Percentiles rank a stretch among this genome's conserved stretches.
These are phyloP conservation scores for Drechslera avenae DNA, from an alignment of 2,329 filamentous ascomycete species.

Conservation along the genomic window DNA sequence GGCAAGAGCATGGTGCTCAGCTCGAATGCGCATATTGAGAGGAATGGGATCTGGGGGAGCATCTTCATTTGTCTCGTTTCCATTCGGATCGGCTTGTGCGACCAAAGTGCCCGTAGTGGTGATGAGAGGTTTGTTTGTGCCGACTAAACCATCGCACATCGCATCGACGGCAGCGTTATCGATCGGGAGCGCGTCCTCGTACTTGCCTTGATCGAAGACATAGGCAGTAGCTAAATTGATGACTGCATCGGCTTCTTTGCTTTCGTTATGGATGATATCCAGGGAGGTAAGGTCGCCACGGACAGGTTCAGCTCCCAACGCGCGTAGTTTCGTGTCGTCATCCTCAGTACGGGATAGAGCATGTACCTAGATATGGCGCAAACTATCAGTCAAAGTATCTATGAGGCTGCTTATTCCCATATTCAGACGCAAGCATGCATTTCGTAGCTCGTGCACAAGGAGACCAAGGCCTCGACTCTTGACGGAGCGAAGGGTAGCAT, in stretches of 20 bases:
- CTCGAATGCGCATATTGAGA: neutral
- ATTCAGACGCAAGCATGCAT: neutral
- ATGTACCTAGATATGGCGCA: neutral
- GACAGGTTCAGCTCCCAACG: conserved; percentile 48
- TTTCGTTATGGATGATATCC: conserved; percentile 48
- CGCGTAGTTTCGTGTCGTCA: conserved; percentile 45
- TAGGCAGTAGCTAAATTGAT: conserved; percentile 26
- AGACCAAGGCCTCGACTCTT: too few species aligned
- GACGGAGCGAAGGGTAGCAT: neutral
- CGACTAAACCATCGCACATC: conserved; percentile 44
- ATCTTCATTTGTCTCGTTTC: conserved; percentile 38
- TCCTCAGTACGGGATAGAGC: conserved; percentile 50
- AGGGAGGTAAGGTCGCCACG: conserved; percentile 50
- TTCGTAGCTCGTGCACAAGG: neutral
- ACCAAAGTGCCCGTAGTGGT: conserved; percentile 43
- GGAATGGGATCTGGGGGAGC: conserved; percentile 15
- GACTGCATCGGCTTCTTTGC: conserved; percentile 51
- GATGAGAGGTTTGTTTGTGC: conserved; percentile 47
- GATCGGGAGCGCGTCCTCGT: conserved; percentile 17
- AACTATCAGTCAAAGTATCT: neutral
- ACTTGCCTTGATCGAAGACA: conserved; percentile 12
- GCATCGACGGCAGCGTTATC: conserved; percentile 43
- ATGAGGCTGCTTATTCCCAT: neutral
- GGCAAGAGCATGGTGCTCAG: conserved; percentile 10
- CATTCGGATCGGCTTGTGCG: conserved; percentile 29